Evolutionary conservation across 176 grass and related monocot species (phyloP).

Genomic region (Chrysopogon serrulatus): DNA sequence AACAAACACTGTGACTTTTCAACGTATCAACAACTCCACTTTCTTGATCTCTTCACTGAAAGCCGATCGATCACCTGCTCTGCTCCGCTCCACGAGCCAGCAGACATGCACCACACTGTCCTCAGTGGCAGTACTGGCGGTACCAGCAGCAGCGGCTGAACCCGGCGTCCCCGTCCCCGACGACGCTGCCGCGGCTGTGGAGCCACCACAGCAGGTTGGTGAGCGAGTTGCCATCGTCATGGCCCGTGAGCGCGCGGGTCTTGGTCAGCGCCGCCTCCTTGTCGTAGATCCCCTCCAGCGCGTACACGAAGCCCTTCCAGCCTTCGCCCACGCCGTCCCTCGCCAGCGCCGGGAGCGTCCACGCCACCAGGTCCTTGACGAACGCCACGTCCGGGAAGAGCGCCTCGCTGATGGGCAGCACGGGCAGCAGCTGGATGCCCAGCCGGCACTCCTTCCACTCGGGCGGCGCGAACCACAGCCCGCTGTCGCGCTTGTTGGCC

Average conservation of each 20-base stretch:
- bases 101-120: background rate
- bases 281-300: slow-evolving; percentile 76
- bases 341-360: slow-evolving; percentile 54
- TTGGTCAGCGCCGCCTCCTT: slow-evolving; percentile 53
- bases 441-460: slow-evolving; percentile 83
- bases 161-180: background rate
- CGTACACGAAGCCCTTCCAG: slow-evolving; percentile 95
- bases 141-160: slow-evolving; percentile 61
- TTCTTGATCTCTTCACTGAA: background rate
- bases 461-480: slow-evolving; percentile 86
- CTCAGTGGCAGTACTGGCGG: slow-evolving; percentile 81
- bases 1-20: background rate
- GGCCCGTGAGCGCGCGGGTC: slow-evolving; percentile 36
- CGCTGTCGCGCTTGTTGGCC: slow-evolving; percentile 94
- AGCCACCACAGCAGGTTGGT: slow-evolving; percentile 93
- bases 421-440: slow-evolving; percentile 75
- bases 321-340: slow-evolving; percentile 83
- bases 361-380: slow-evolving; percentile 62
- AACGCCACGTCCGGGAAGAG: slow-evolving; percentile 64
- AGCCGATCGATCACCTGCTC: background rate
- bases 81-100: background rate
- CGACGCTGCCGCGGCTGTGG: slow-evolving; percentile 53
- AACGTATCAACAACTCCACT: background rate
- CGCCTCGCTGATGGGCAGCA: slow-evolving; percentile 74
- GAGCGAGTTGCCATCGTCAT: slow-evolving; percentile 85